phyloP scores from a whole-genome alignment of 805 yeast species.

The Teunomyces funiuensis region DNA sequence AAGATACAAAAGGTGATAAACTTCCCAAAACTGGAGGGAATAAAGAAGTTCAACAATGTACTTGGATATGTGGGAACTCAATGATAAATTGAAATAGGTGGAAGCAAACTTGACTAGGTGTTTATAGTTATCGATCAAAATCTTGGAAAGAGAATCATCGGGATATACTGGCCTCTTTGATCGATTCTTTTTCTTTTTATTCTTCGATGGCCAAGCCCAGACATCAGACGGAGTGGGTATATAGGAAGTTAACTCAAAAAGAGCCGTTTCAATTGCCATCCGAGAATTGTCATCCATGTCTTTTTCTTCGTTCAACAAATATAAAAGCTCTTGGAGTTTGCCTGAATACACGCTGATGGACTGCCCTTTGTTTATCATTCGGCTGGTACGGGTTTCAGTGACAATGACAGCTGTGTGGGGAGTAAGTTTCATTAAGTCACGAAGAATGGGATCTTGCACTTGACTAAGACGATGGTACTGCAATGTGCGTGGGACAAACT shows the following conservation, averaged over 20 bases:
- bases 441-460: conserved; percentile 29
- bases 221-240: conserved; percentile 21
- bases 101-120: conserved; percentile 29
- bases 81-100: conserved; percentile 36
- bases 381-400: conserved; percentile 6
- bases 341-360: conserved; percentile 33
- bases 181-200: background rate
- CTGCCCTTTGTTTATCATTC: conserved; percentile 10
- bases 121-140: conserved; percentile 40
- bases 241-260: conserved; percentile 25
- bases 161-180: conserved; percentile 26
- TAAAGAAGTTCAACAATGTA: conserved; percentile 39
- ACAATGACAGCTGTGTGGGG: conserved; percentile 20
- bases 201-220: conserved; percentile 11
- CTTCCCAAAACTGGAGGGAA: conserved; percentile 44
- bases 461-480: conserved; percentile 9
- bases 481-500: conserved; percentile 17
- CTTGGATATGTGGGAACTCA: conserved; percentile 40
- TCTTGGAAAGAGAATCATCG: conserved; percentile 33
- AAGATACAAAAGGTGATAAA: conserved; percentile 37
- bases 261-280: conserved; percentile 26
- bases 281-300: conserved; percentile 30
- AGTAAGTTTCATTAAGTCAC: conserved; percentile 31
- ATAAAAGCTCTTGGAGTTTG: conserved; percentile 29
- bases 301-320: conserved; percentile 26